Percentiles rank a stretch among this genome's conserved stretches.
Conservation (phyloP, 495 filamentous ascomycete genomes). For the Aspergillus olivimuriae region DNA sequence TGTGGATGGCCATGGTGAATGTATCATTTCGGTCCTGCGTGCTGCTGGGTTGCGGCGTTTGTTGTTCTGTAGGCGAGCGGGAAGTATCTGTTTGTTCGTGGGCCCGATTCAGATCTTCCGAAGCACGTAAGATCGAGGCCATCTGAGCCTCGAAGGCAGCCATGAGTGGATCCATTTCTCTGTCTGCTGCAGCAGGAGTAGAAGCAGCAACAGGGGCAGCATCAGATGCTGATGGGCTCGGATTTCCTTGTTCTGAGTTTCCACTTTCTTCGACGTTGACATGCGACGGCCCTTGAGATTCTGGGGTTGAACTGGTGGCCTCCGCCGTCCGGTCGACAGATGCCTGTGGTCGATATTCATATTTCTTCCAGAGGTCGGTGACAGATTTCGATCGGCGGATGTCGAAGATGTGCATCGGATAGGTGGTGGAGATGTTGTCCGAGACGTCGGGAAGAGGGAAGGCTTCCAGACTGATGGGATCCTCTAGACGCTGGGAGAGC, state of each 20-base stretch:
- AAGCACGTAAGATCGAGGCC: slow-evolving; percentile 33
- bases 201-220: too few species aligned
- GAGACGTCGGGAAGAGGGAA: slow-evolving; percentile 7
- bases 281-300: slow-evolving; percentile 1
- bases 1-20: slow-evolving; percentile 27
- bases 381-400: slow-evolving; percentile 42
- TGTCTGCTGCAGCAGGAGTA: slow-evolving; percentile 1
- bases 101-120: slow-evolving; percentile 12
- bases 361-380: slow-evolving; percentile 36
- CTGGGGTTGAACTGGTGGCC: neutral
- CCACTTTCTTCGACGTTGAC: neutral
- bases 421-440: slow-evolving; percentile 12
- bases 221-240: too few species aligned
- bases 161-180: slow-evolving; percentile 33
- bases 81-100: slow-evolving; percentile 10
- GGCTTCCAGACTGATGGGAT: slow-evolving; percentile 13
- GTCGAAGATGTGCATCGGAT: slow-evolving; percentile 41
- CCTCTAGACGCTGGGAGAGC: slow-evolving; percentile 44
- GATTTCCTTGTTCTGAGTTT: neutral
- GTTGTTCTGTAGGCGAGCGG: too few species aligned
- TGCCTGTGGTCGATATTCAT: slow-evolving; percentile 10
- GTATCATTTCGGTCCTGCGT: slow-evolving; percentile 23
- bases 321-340: slow-evolving; percentile 4
- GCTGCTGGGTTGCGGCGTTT: too few species aligned
- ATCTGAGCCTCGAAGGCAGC: slow-evolving; percentile 49